These are phyloP conservation scores for Porodaedalea pini DNA, from an alignment of 1,284 basidiomycete genomes.

Conservation along the genomic window DNA sequence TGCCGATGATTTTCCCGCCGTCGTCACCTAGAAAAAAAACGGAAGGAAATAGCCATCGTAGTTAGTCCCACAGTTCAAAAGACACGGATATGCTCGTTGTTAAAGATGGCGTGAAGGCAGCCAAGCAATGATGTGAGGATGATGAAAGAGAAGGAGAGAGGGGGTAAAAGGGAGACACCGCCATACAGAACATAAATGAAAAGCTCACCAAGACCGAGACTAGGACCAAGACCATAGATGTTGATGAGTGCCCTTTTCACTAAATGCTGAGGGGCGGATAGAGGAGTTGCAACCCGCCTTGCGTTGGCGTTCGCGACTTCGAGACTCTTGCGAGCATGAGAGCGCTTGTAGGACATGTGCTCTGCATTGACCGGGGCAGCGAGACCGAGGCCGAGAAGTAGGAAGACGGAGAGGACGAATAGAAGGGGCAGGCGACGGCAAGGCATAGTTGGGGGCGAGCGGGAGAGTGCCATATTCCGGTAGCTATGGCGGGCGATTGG, in stretches of 20 bases:
- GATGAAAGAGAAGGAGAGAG: background rate
- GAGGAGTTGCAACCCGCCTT: no score
- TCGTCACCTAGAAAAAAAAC: background rate
- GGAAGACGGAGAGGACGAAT: background rate
- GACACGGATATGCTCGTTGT: background rate
- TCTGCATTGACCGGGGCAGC: constrained; percentile 5
- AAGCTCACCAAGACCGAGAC: background rate
- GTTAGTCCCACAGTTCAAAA: background rate
- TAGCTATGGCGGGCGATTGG: constrained; percentile 23
- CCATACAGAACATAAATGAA: background rate
- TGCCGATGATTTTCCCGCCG: background rate
- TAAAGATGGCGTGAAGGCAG: no score
- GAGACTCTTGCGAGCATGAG: constrained; percentile 13
- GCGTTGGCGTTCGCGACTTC: constrained; percentile 5
- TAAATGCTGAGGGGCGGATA: background rate
- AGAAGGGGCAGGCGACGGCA: background rate
- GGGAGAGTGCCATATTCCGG: constrained; percentile 13
- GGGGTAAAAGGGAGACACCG: background rate
- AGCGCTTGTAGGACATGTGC: constrained; percentile 10
- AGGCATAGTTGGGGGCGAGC: background rate
- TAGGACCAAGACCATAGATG: background rate
- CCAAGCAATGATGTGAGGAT: background rate
- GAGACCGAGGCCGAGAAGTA: constrained; percentile 5
- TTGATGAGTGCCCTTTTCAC: background rate
- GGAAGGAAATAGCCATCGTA: background rate